These are phyloP conservation scores for Escallonia herrerae DNA, from an alignment of 129 eudicot species.

Conservation along the genomic window DNA sequence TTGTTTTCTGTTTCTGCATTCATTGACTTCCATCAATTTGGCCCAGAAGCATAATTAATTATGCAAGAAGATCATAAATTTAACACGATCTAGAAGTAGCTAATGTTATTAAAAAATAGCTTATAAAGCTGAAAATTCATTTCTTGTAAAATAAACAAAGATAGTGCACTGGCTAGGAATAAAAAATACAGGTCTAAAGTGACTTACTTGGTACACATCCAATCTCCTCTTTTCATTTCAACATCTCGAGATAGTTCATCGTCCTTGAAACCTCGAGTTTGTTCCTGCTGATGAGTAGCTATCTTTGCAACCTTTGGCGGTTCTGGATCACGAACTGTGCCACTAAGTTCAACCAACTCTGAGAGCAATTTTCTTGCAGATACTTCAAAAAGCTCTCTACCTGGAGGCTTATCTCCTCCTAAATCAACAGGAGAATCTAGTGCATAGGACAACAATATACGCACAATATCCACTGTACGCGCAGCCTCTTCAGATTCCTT, in stretches of 20 bases:
- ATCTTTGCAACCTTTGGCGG: conserved; percentile 30
- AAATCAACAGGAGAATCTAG: conserved; percentile 65
- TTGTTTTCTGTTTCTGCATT: too few species aligned
- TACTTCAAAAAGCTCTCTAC: conserved; percentile 45
- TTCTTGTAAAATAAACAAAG: too few species aligned
- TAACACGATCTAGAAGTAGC: too few species aligned
- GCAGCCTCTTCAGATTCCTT: conserved; percentile 59
- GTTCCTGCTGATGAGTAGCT: conserved; percentile 28
- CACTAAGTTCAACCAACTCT: conserved; percentile 70
- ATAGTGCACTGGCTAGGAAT: too few species aligned
- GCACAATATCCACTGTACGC: conserved; percentile 76
- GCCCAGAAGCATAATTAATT: too few species aligned
- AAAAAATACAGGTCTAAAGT: not conserved
- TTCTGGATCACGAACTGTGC: conserved; percentile 43
- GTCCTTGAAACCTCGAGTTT: conserved; percentile 9
- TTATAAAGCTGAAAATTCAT: too few species aligned
- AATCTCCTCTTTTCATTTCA: conserved; percentile 76
- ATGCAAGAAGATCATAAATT: too few species aligned
- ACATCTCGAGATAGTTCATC: conserved; percentile 26
- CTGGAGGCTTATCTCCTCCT: conserved; percentile 35
- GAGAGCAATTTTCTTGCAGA: conserved; percentile 71
- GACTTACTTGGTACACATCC: conserved; percentile 78
- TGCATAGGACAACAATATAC: conserved; percentile 64
- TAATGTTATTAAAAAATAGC: too few species aligned
- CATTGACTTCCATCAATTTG: too few species aligned